Percentiles rank a stretch among this genome's conserved stretches.
Conservation (phyloP, 768 basidiomycete genomes). For the Hericium erinaceus region DNA sequence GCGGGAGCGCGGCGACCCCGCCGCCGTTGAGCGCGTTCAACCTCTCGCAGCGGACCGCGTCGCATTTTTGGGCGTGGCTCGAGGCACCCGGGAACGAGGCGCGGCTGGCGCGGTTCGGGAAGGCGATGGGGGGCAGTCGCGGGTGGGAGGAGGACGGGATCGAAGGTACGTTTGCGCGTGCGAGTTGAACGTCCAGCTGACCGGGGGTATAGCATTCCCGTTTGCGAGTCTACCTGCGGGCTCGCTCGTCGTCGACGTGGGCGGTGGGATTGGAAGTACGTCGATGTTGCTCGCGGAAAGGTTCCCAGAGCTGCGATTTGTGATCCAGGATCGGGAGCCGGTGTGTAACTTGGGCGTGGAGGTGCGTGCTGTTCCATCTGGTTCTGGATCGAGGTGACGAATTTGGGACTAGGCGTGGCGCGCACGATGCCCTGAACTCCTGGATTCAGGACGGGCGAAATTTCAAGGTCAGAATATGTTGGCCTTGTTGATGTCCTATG, state of each 20-base stretch:
- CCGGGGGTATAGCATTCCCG: conserved; percentile 38
- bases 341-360: conserved; percentile 41
- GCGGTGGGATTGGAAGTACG: conserved; percentile 53
- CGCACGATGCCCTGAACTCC: conserved; percentile 10
- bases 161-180: not conserved
- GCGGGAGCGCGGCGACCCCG: not conserved
- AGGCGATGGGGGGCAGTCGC: conserved; percentile 65
- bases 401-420: conserved; percentile 10
- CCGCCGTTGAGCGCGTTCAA: conserved; percentile 59
- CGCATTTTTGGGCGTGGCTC: conserved; percentile 62
- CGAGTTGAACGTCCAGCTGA: not conserved
- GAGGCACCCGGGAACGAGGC: conserved; percentile 41
- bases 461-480: conserved; percentile 10
- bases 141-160: conserved; percentile 45
- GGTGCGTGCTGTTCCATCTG: conserved; percentile 11
- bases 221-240: conserved; percentile 38
- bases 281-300: conserved; percentile 32
- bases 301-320: conserved; percentile 21
- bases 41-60: conserved; percentile 48
- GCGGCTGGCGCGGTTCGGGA: conserved; percentile 59
- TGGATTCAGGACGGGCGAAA: conserved; percentile 11
- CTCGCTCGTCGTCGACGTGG: conserved; percentile 52
- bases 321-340: conserved; percentile 33
- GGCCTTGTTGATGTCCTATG: not conserved
- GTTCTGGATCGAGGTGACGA: not conserved